Evolutionary conservation across 106 monocot genomes (phyloP).

Genomic region (Narthecium ossifragum): DNA sequence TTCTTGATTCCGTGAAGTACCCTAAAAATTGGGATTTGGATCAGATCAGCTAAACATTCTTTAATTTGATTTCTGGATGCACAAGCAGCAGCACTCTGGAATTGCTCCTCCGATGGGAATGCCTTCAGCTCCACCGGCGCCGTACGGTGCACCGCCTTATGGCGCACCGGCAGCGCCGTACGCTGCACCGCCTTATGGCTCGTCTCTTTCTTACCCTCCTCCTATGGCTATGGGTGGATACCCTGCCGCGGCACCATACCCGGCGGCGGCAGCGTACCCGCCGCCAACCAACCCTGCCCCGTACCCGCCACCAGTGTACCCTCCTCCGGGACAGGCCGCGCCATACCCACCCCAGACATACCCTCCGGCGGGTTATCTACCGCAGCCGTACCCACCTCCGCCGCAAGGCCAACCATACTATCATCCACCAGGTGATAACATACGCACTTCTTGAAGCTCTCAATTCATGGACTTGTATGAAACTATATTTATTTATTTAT

Average conservation of each 20-base stretch:
- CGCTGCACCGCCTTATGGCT: not conserved
- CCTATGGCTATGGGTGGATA: slow-evolving; percentile 1
- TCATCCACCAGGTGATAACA: slow-evolving; percentile 35
- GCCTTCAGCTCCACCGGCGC: slow-evolving; percentile 2
- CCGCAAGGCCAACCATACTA: slow-evolving; percentile 25
- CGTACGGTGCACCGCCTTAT: slow-evolving; percentile 9
- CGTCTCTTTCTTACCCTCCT: not conserved
- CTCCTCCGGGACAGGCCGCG: too few species aligned
- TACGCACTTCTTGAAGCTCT: not conserved
- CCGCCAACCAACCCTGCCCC: slow-evolving; percentile 2
- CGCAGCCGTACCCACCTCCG: slow-evolving; percentile 39
- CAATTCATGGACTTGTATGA: not conserved
- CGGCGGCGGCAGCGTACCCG: slow-evolving; percentile 10
- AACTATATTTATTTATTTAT: not conserved
- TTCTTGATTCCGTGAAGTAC: too few species aligned
- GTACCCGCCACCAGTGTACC: slow-evolving; percentile 11
- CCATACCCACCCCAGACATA: slow-evolving; percentile 12
- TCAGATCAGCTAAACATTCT: too few species aligned
- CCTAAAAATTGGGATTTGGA: too few species aligned
- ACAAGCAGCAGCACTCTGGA: not conserved
- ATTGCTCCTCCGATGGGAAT: slow-evolving; percentile 1
- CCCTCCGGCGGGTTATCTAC: slow-evolving; percentile 20
- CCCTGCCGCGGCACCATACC: slow-evolving; percentile 2
- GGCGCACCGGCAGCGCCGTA: not conserved
- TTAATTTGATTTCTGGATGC: not conserved